A percentile compares a stretch with the other conserved stretches of the same genome.
Conservation (phyloP, 805 yeast genomes). For the Kluyveromyces siamensis region DNA sequence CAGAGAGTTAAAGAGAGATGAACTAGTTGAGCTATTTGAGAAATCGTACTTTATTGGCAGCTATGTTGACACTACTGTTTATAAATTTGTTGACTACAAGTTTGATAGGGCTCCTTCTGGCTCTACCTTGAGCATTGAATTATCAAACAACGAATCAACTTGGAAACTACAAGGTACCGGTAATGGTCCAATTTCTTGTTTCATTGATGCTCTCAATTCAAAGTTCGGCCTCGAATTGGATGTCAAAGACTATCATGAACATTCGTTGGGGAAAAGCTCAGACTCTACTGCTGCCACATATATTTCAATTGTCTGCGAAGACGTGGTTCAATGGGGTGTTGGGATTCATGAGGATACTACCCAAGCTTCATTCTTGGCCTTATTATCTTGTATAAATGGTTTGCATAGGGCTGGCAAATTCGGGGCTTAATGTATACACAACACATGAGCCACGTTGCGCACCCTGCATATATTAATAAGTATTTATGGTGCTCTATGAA, state of each 20-base stretch:
- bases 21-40: constrained; percentile 59
- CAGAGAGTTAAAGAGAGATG: constrained; percentile 57
- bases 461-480: not conserved
- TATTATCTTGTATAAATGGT: constrained; percentile 43
- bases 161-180: constrained; percentile 49
- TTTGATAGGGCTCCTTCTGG: constrained; percentile 25
- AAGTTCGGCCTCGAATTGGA: constrained; percentile 42
- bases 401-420: not conserved
- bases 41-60: constrained; percentile 41
- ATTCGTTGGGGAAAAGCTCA: constrained; percentile 68
- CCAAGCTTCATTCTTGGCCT: constrained; percentile 59
- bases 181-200: constrained; percentile 78
- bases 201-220: constrained; percentile 49
- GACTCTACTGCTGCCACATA: constrained; percentile 71
- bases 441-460: not conserved
- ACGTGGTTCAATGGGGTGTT: constrained; percentile 62
- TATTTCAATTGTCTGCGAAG: constrained; percentile 24
- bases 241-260: constrained; percentile 68
- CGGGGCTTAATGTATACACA: not conserved
- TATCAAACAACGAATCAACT: not conserved
- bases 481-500: not conserved
- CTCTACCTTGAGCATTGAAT: not conserved
- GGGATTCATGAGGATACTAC: constrained; percentile 81
- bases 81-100: constrained; percentile 39
- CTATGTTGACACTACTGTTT: constrained; percentile 6